Evolutionary conservation across 139 green algal genomes (phyloP), one percentile per base, ranked within the genome.

Genomic region (Chlamydomonas sphaeroides): DNA sequence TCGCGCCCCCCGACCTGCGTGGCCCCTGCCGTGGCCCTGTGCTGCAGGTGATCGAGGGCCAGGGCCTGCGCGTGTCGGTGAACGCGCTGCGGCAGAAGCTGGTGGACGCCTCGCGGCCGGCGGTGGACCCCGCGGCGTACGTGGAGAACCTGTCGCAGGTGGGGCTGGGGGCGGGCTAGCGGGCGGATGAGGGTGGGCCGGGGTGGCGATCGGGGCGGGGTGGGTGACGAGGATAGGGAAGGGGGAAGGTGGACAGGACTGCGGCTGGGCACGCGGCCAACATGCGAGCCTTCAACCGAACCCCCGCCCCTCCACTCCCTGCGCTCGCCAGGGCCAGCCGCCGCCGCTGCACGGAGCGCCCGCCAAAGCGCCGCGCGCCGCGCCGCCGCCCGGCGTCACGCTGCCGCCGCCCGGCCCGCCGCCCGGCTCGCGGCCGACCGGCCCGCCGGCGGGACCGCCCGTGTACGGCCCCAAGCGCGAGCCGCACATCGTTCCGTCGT

Each of bases 401-500:
- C 41, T 56, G 17, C 38, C 51, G 33, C 70, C 32, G 51, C 17
- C 21, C 53, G 11, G 17, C 53, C 53, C 45, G 45, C 11, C 45
- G 14, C 45, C 45, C 14, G 45, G 45, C 45, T 21, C 11, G 45
- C 45, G 11, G 45, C 45, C 45, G 14, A 17, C 48, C 30, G 48
- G 45, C 69, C 65, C 59, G 17, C 53, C 57, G 45, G n/a, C 49
- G 23, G 26, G 25, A 41, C 59, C 36, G 39, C 45, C 45, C 45
- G 45, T 53, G 45, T 53, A 53, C 45, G 45, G 45, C 45, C 10
- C 45, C 45, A 10, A 14, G 11, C 23, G 77, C 71, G 35, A 78
- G 72, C 72, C 57, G 63, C 69, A 87, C 72, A 8, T 75, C 5
- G 70, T 92, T 15, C 90, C 90, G n/a, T 87, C 71, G 35, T 89